A percentile compares a stretch with the other conserved stretches of the same genome.
phyloP scores from a whole-genome alignment of 2,329 filamentous ascomycete genomes.

The Aspergillus cejpii region DNA sequence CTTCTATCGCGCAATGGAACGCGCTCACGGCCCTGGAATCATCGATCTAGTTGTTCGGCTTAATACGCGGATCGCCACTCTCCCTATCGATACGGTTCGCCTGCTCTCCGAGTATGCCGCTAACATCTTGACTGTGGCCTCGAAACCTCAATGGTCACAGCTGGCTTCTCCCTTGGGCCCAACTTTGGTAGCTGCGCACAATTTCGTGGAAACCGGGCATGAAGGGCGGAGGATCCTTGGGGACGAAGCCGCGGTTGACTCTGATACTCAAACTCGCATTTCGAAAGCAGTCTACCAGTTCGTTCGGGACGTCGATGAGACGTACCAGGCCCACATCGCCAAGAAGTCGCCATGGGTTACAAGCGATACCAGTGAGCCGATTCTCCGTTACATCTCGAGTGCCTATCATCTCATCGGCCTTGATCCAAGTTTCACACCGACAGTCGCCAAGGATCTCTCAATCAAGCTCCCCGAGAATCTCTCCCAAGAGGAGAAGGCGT shows the following conservation, averaged over 20 bases:
- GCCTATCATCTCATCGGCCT: slow-evolving; percentile 27
- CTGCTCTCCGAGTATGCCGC: slow-evolving; percentile 27
- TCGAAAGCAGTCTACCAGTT: slow-evolving; percentile 25
- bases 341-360: slow-evolving; percentile 41
- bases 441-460: slow-evolving; percentile 33
- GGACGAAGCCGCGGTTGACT: slow-evolving; percentile 18
- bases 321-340: slow-evolving; percentile 35
- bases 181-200: slow-evolving; percentile 22
- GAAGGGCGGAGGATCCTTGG: slow-evolving; percentile 22
- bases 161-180: slow-evolving; percentile 20
- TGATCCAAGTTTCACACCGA: slow-evolving; percentile 27
- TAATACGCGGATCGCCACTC: slow-evolving; percentile 24
- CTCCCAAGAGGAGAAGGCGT: slow-evolving; percentile 23
- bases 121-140: slow-evolving; percentile 23
- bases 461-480: slow-evolving; percentile 29
- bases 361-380: slow-evolving; percentile 35
- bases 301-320: slow-evolving; percentile 29
- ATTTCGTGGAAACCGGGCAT: slow-evolving; percentile 26
- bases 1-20: slow-evolving; percentile 33
- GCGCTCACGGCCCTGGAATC: slow-evolving; percentile 24
- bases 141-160: slow-evolving; percentile 22
- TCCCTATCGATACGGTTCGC: slow-evolving; percentile 23
- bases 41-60: slow-evolving; percentile 25
- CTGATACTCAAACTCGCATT: slow-evolving; percentile 13
- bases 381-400: slow-evolving; percentile 31